These are phyloP conservation scores for Naganishia sp. DNA, from an alignment of 1,284 basidiomycete species.

Conservation along the genomic window DNA sequence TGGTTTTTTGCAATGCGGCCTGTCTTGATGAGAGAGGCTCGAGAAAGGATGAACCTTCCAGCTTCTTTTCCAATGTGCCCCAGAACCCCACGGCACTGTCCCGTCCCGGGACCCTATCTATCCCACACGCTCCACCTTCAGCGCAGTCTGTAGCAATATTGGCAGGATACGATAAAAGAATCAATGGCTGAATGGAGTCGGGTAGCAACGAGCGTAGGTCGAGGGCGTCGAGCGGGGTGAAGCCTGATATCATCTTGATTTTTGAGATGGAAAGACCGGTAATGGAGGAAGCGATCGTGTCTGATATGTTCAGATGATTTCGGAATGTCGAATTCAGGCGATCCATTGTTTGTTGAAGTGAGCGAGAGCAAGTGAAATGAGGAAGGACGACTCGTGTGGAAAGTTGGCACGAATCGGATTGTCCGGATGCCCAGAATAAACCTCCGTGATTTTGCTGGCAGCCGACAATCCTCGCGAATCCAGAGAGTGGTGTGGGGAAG, in stretches of 20 bases:
- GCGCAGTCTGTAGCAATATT: background rate
- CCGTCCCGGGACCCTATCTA: background rate
- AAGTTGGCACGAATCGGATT: background rate
- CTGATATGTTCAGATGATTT: conserved; percentile 15
- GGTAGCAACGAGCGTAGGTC: conserved; percentile 26
- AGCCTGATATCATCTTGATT: conserved; percentile 21
- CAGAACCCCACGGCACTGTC: conserved; percentile 8
- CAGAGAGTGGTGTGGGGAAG: too few relatives aligned
- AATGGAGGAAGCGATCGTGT: conserved; percentile 25
- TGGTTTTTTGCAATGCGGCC: background rate
- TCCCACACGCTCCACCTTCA: background rate
- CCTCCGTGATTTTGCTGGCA: background rate
- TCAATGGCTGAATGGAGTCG: conserved; percentile 25
- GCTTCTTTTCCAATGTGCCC: conserved; percentile 10
- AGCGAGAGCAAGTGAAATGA: background rate
- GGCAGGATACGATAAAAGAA: conserved; percentile 30
- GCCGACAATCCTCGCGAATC: background rate
- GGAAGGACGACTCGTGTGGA: background rate
- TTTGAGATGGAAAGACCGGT: conserved; percentile 4
- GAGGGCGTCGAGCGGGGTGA: conserved; percentile 5
- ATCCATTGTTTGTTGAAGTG: conserved; percentile 6
- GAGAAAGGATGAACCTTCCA: conserved; percentile 5
- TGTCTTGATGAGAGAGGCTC: background rate
- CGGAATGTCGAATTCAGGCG: conserved; percentile 14
- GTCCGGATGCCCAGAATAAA: background rate